A percentile compares a stretch with the other conserved stretches of the same genome.
Evolutionary conservation across 169 alveolate species (phyloP).

Genomic region (Cryptosporidium ryanae): DNA sequence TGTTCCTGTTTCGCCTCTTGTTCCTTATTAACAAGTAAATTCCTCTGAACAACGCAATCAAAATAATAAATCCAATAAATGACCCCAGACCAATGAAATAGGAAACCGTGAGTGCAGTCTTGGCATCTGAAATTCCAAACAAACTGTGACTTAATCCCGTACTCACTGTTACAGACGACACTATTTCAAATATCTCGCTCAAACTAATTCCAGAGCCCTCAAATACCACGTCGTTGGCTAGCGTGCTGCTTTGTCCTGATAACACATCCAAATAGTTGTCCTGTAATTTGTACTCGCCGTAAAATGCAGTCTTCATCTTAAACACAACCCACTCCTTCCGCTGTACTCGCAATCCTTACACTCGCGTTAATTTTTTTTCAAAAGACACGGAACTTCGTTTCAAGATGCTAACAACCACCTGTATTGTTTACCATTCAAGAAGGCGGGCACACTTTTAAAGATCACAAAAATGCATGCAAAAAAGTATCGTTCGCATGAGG

Average conservation of each 20-base stretch:
- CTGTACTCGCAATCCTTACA: not conserved
- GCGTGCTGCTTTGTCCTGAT: constrained; percentile 2
- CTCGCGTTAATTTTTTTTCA: not conserved
- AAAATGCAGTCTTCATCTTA: constrained; percentile 64
- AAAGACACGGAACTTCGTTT: no score
- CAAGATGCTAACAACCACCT: no score
- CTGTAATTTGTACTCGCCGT: constrained; percentile 23
- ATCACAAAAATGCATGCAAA: not conserved
- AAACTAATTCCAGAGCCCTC: not conserved
- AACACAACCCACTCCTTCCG: not conserved
- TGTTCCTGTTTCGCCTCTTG: no score
- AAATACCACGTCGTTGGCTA: no score
- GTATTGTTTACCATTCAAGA: no score
- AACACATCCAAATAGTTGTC: constrained; percentile 27
- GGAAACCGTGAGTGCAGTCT: constrained; percentile 38
- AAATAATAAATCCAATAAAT: constrained; percentile 23
- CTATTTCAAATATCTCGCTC: not conserved
- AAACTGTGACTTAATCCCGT: constrained; percentile 23
- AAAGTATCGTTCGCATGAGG: not conserved
- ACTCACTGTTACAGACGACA: not conserved
- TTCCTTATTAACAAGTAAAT: not conserved
- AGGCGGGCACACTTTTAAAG: not conserved
- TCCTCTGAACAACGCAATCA: constrained; percentile 29
- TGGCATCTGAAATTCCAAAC: constrained; percentile 45
- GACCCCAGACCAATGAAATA: constrained; percentile 53